Percentiles rank a stretch among this genome's conserved stretches.
Conservation (phyloP, 495 filamentous ascomycete species). For the Xylaria telfairii region DNA sequence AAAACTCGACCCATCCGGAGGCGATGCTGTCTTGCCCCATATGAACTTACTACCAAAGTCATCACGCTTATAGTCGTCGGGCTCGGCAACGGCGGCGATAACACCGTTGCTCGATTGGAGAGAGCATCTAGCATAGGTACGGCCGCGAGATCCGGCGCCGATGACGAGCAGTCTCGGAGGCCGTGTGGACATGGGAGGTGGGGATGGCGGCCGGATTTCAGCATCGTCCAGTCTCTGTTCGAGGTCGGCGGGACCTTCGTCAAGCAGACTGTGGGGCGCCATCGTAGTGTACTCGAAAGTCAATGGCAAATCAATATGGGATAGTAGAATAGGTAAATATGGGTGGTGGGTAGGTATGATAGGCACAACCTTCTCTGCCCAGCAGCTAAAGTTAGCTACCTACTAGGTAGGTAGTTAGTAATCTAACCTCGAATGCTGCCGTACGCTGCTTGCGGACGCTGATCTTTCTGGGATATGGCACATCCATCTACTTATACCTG, state of each 20-base stretch:
- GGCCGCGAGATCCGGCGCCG: slow-evolving; percentile 85
- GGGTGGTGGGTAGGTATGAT: neutral
- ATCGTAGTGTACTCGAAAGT: slow-evolving; percentile 22
- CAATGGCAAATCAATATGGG: neutral
- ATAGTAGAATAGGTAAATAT: neutral
- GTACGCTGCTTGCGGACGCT: neutral
- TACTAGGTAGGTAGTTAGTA: no score
- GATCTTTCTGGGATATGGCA: neutral
- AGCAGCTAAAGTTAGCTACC: neutral
- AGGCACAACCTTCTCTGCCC: neutral
- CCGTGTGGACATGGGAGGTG: slow-evolving; percentile 43
- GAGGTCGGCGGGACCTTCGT: slow-evolving; percentile 34
- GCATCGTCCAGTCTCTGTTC: slow-evolving; percentile 24
- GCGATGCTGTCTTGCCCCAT: slow-evolving; percentile 45
- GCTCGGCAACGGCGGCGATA: slow-evolving; percentile 82
- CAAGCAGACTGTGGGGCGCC: slow-evolving; percentile 38
- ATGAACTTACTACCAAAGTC: slow-evolving; percentile 71
- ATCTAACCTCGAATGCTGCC: no score
- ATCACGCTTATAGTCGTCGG: slow-evolving; percentile 74
- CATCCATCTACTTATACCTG: neutral
- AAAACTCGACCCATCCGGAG: slow-evolving; percentile 67
- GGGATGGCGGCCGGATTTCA: slow-evolving; percentile 36
- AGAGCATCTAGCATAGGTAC: slow-evolving; percentile 74
- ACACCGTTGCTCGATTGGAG: slow-evolving; percentile 63
- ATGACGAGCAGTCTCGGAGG: slow-evolving; percentile 76